Percentiles rank a stretch among this genome's conserved stretches.
These are phyloP conservation scores for Sophora flavescens DNA, from an alignment of 306 rosid genomes.

Conservation along the genomic window DNA sequence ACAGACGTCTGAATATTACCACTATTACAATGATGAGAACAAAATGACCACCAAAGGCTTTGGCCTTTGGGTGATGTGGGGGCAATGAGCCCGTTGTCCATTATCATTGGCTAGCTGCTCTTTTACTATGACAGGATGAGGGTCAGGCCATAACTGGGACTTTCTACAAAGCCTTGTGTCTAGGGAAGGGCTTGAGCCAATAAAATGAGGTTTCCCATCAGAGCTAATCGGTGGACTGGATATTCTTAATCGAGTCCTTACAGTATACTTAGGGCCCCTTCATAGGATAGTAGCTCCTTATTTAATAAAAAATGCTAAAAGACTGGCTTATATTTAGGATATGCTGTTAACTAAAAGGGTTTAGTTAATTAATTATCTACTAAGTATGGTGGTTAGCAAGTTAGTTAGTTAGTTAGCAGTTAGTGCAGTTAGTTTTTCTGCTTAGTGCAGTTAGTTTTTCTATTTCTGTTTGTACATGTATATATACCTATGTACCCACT, in stretches of 20 bases:
- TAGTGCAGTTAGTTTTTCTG: too few species aligned
- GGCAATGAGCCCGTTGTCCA: not conserved
- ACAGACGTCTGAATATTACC: not conserved
- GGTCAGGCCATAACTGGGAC: not conserved
- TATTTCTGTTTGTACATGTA: too few species aligned
- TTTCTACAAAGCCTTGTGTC: not conserved
- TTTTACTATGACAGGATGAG: not conserved
- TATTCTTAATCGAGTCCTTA: not conserved
- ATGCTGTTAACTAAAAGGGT: too few species aligned
- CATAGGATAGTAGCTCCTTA: not conserved
- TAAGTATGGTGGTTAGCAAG: too few species aligned
- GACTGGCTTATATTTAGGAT: constrained; percentile 14
- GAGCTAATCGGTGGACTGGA: not conserved
- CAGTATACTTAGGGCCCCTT: not conserved
- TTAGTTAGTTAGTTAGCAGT: too few species aligned
- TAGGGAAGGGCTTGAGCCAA: not conserved
- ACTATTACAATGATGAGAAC: constrained; percentile 5
- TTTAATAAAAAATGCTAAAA: not conserved
- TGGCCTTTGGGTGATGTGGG: not conserved
- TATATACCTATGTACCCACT: too few species aligned
- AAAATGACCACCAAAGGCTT: not conserved
- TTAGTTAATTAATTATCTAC: too few species aligned
- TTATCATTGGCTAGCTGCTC: not conserved
- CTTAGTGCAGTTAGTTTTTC: too few species aligned
- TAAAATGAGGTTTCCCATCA: not conserved